These are phyloP conservation scores for Fusarium sp. DNA, from an alignment of 2,329 filamentous ascomycete species.

Conservation along the genomic window DNA sequence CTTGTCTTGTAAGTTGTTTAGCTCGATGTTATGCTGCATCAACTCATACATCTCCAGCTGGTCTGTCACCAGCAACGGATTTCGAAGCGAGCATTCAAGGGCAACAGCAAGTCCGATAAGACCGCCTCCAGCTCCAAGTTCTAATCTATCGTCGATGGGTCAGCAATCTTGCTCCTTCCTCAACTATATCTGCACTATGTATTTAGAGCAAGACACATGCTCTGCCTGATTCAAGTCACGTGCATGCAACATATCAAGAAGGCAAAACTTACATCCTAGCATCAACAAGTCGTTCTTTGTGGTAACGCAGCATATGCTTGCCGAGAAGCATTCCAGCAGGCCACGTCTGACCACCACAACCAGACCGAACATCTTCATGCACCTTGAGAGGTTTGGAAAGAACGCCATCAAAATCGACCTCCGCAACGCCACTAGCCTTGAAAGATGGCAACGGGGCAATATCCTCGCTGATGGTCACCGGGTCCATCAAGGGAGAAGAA, in stretches of 20 bases:
- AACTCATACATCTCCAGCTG: slow-evolving; percentile 85
- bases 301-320: slow-evolving; percentile 84
- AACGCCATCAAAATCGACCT: slow-evolving; percentile 77
- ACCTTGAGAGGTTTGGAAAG: slow-evolving; percentile 76
- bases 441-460: slow-evolving; percentile 69
- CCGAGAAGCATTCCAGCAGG: slow-evolving; percentile 90
- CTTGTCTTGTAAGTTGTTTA: slow-evolving; percentile 75
- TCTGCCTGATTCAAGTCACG: slow-evolving; percentile 16
- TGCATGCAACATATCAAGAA: slow-evolving; percentile 6
- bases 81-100: slow-evolving; percentile 62
- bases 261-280: slow-evolving; percentile 72
- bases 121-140: slow-evolving; percentile 91
- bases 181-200: slow-evolving; percentile 19
- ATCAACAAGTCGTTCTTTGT: slow-evolving; percentile 68
- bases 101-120: slow-evolving; percentile 78
- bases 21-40: slow-evolving; percentile 86
- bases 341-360: slow-evolving; percentile 95
- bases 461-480: slow-evolving; percentile 64
- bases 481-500: slow-evolving; percentile 63
- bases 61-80: slow-evolving; percentile 83
- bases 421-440: slow-evolving; percentile 64
- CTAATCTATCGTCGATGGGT: slow-evolving; percentile 69
- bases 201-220: background rate
- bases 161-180: slow-evolving; percentile 30
- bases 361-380: slow-evolving; percentile 85